Conservation (phyloP, 305 asterid species). For the Salvia sclarea region DNA sequence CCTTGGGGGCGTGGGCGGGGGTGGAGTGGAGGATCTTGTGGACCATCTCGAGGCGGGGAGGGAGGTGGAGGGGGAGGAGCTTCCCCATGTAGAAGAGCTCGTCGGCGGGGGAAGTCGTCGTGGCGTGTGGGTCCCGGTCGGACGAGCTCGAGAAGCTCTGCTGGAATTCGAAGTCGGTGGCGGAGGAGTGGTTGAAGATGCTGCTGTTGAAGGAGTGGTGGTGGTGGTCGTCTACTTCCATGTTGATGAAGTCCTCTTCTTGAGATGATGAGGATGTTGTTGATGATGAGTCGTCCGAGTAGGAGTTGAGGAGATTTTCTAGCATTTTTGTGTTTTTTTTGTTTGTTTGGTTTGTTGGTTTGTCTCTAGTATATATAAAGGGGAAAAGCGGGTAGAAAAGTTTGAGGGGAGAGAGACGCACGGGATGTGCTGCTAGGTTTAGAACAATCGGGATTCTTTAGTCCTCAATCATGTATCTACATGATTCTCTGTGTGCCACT, state of each 20-base stretch:
- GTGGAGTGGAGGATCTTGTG: constrained; percentile 51
- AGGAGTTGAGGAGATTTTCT: constrained; percentile 35
- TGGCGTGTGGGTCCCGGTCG: constrained; percentile 41
- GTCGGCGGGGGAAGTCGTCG: constrained; percentile 78
- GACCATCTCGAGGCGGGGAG: constrained; percentile 73
- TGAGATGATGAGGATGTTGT: constrained; percentile 27
- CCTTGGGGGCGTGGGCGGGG: constrained; percentile 16
- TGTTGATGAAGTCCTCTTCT: constrained; percentile 71
- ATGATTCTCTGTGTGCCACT: too few species aligned
- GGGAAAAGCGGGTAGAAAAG: too few species aligned
- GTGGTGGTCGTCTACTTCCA: constrained; percentile 50
- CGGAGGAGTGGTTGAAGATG: constrained; percentile 38
- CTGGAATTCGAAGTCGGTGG: constrained; percentile 77
- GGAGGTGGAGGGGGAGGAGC: constrained; percentile 92
- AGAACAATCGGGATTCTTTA: too few species aligned
- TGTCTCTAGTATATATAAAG: too few species aligned
- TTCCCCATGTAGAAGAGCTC: constrained; percentile 88
- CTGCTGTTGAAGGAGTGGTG: constrained; percentile 35
- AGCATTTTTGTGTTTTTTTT: constrained; percentile 42
- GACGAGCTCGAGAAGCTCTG: constrained; percentile 66
- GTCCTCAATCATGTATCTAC: too few species aligned
- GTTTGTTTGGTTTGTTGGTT: neutral
- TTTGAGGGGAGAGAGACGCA: too few species aligned
- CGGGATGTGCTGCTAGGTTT: too few species aligned
- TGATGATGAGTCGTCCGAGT: constrained; percentile 21